Evolutionary conservation across 148 eudicot genomes (phyloP).

Genomic region (Rhododendron ovatum): DNA sequence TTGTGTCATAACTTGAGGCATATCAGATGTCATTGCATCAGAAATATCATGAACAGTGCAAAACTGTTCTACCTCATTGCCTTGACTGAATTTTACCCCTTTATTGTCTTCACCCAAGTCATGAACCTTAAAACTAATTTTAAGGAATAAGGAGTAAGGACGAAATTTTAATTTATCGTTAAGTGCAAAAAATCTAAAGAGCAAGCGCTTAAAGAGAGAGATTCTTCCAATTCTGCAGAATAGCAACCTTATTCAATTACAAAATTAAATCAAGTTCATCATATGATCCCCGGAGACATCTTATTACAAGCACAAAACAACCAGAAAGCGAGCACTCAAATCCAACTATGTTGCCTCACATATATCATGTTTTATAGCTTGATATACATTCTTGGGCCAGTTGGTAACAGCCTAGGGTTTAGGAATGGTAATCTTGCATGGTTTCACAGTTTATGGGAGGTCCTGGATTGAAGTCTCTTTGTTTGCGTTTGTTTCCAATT

Average conservation of each 20-base stretch:
- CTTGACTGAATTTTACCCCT: slow-evolving; percentile 5
- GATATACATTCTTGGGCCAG: not conserved
- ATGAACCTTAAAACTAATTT: not conserved
- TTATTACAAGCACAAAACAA: not conserved
- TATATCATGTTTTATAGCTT: not conserved
- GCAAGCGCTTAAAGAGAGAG: not conserved
- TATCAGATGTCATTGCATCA: slow-evolving; percentile 49
- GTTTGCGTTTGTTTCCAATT: not conserved
- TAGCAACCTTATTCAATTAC: not conserved
- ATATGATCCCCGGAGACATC: not conserved
- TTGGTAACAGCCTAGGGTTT: not conserved
- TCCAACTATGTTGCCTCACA: not conserved
- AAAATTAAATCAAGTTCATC: not conserved
- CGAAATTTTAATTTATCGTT: not conserved
- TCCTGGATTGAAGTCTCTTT: not conserved
- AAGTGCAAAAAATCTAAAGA: not conserved
- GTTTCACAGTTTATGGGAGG: not conserved
- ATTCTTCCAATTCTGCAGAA: not conserved
- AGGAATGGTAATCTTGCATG: not conserved
- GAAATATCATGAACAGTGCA: not conserved
- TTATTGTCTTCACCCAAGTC: not conserved
- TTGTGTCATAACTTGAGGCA: slow-evolving; percentile 48
- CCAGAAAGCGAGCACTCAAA: not conserved
- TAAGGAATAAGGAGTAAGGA: not conserved
- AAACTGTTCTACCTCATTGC: not conserved